A percentile compares a stretch with the other conserved stretches of the same genome.
Evolutionary conservation across 2,329 filamentous ascomycete genomes (phyloP).

Genomic region (Colletotrichum tamarilloi): DNA sequence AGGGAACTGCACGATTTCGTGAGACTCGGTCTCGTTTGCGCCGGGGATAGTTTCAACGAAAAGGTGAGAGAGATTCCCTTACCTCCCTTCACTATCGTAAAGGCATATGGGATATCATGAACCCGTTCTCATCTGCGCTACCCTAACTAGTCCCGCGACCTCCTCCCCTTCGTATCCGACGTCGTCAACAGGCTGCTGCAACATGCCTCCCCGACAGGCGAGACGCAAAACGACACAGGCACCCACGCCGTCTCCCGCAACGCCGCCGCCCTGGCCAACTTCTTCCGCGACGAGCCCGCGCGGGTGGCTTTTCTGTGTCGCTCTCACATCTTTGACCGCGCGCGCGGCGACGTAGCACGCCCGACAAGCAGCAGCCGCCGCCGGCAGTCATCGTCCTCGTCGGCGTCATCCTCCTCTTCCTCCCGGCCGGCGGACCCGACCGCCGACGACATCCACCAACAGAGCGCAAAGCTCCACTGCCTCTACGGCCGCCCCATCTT

Average conservation of each 20-base stretch:
- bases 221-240: conserved; percentile 43
- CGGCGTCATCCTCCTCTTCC: not conserved
- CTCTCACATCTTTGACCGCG: conserved; percentile 72
- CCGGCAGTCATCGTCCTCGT: not conserved
- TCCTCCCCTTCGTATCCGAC: conserved; percentile 61
- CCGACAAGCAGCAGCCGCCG: not conserved
- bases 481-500: conserved; percentile 73
- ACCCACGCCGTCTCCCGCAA: conserved; percentile 60
- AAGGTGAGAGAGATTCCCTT: conserved; percentile 50
- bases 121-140: not conserved
- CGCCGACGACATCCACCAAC: conserved; percentile 57
- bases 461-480: conserved; percentile 77
- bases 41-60: conserved; percentile 41
- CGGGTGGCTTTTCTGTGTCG: conserved; percentile 70
- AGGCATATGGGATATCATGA: no score
- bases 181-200: conserved; percentile 58
- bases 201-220: conserved; percentile 51
- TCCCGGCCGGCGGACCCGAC: not conserved
- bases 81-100: no score
- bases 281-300: conserved; percentile 61
- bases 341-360: conserved; percentile 51
- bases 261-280: conserved; percentile 53
- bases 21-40: conserved; percentile 57
- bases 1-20: conserved; percentile 56
- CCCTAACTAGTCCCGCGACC: conserved; percentile 50